Conservation (phyloP, 169 alveolate species). For the Eimeria maxima region DNA sequence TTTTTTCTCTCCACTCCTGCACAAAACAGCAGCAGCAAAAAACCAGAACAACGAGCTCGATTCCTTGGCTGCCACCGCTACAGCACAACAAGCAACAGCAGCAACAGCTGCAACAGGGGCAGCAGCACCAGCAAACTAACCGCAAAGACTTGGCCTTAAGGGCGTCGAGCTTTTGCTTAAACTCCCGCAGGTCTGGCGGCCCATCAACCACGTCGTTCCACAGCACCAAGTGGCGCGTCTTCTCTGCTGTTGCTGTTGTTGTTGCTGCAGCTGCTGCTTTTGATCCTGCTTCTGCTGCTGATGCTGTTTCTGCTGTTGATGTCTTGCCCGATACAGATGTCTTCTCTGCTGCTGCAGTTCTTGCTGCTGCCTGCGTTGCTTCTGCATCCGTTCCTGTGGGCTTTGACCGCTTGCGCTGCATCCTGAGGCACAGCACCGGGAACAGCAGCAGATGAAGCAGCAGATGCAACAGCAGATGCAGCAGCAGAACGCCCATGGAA, state of each 20-base stretch:
- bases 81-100: not conserved
- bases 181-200: slow-evolving; percentile 38
- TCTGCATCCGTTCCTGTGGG: not conserved
- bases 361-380: not conserved
- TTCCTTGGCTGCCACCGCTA: not conserved
- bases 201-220: slow-evolving; percentile 45
- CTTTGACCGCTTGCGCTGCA: not conserved
- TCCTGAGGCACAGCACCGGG: not conserved
- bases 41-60: not conserved
- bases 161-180: not conserved
- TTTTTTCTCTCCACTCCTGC: not conserved
- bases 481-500: not conserved
- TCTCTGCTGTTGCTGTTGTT: not conserved
- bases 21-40: not conserved
- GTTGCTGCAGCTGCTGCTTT: slow-evolving; percentile 19
- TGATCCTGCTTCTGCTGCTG: not conserved
- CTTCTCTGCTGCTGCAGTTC: not conserved
- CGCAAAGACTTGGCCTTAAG: slow-evolving; percentile 6
- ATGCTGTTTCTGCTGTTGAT: not conserved
- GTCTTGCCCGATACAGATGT: not conserved
- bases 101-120: not conserved
- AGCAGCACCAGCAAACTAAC: slow-evolving; percentile 15
- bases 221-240: not conserved
- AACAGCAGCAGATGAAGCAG: slow-evolving; percentile 53
- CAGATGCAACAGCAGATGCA: not conserved